Evolutionary conservation across 495 filamentous ascomycete genomes (phyloP), one percentile per base, ranked within the genome.

Genomic region (Penicillium egyptiacum): DNA sequence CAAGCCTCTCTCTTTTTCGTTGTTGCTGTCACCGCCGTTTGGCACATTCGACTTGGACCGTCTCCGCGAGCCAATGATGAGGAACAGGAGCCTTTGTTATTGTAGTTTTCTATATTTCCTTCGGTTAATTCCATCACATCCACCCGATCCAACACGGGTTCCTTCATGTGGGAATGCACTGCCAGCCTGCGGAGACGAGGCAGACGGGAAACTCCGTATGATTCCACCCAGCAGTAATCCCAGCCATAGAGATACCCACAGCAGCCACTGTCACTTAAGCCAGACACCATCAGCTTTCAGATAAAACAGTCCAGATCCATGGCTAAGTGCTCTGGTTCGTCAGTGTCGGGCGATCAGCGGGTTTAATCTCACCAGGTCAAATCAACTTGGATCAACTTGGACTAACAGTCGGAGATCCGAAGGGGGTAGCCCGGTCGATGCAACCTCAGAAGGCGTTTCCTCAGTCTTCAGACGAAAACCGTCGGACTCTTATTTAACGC

Each of bases 341-440:
- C 20, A 55, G 35, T 43, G 16, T 7, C 2, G 19, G 53, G n/a
- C 47, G 66, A 66, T 67, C 57, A 46, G 40, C 57, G 31, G 50
- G 19, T 28, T 50, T 59, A 58, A 68, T 66, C 65, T 68, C 55
- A 37, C 41, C 47, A 48, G 51, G 35, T 25, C 28, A 28, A 39
- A 39, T 39, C 35, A 16, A n/a, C 33, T 7, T 37, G 47, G 58
- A 62, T 58, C 16, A 8, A 37, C 33, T 16, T 37, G 47, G 55
- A 59, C 53, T 57, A 52, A 30, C 31, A 42, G 39, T 28, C 58
- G 61, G 55, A 66, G 57, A 68, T 68, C 65, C 63, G 62, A 42
- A 50, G 51, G 37, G 45, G 42, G 26, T 39, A 20, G 14, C 9
- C 39, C 17, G 19, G 30, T n/a, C 55, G 46, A 64, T 69, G 66